Evolutionary conservation across 208 protist genomes (phyloP), one percentile per base, ranked within the genome.

Genomic region (Balamuthia mandrillaris): DNA sequence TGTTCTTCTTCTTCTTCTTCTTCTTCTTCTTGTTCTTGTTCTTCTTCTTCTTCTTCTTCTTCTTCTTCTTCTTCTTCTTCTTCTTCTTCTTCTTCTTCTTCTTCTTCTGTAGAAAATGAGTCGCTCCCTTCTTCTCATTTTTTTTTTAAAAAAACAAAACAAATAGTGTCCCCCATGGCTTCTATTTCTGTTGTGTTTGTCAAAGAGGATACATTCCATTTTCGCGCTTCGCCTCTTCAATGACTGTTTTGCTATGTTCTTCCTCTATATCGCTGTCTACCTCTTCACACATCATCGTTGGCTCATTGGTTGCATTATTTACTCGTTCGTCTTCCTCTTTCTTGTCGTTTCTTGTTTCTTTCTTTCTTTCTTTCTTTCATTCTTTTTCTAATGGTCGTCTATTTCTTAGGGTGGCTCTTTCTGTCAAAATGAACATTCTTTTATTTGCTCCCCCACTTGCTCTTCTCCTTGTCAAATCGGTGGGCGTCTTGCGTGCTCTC

Each of bases 351-450:
- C 12, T 27, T 75, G 21, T 75, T 75, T 75, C n/a, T 18, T 27
- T 56, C n/a, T 56, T 56, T 56, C n/a, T 56, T 56, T n/a, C 49
- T 27, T 27, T 56, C 49, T 27, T 27, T 27, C 18, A n/a, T n/a
- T n/a, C n/a, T n/a, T n/a, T n/a, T n/a, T n/a, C n/a, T n/a, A n/a
- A n/a, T n/a, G n/a, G n/a, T n/a, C n/a, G n/a, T n/a, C 21, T 88
- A 0, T 45, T 84, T 21, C 84, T 51, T 29, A 90, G 87, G 60
- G 18, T 93, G 0, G 95, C 95, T 12, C 92, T 98, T 21, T 97
- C 95, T 1, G 89, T 99, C 39, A 98, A 99, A 87, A 98, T 98
- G 96, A 98, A 97, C 87, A 87, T 96, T 33, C 84, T 98, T 9
- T 91, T 98, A 7, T 97, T 95, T 87, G 90, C 93, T 0, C 97